These are phyloP conservation scores for Ophiostoma triangulosporum DNA, from an alignment of 2,329 filamentous ascomycete species.

Conservation along the genomic window DNA sequence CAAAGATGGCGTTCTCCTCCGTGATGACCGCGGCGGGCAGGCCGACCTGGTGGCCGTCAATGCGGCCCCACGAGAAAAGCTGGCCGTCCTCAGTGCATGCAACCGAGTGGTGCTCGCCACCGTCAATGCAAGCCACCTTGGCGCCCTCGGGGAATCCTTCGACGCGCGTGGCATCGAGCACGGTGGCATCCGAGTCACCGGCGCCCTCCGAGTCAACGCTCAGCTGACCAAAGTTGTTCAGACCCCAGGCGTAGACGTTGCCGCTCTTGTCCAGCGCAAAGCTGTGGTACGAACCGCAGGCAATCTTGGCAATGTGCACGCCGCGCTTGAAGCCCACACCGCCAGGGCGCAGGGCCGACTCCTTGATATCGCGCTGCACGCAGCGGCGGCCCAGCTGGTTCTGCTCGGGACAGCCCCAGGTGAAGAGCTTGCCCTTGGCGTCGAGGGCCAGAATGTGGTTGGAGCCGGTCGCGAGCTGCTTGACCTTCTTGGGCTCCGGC, in stretches of 20 bases:
- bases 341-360: slow-evolving; percentile 22
- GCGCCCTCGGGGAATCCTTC: slow-evolving; percentile 43
- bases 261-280: slow-evolving; percentile 63
- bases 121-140: slow-evolving; percentile 54
- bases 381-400: slow-evolving; percentile 46
- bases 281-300: slow-evolving; percentile 63
- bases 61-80: slow-evolving; percentile 47
- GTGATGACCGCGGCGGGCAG: slow-evolving; percentile 38
- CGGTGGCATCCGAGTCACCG: slow-evolving; percentile 55
- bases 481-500: slow-evolving; percentile 51
- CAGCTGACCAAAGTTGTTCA: slow-evolving; percentile 78
- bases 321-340: slow-evolving; percentile 23
- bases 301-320: slow-evolving; percentile 54
- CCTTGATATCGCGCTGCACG: slow-evolving; percentile 38
- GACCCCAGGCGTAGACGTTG: slow-evolving; percentile 66
- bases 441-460: slow-evolving; percentile 61
- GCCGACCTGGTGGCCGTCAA: slow-evolving; percentile 42
- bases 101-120: slow-evolving; percentile 60
- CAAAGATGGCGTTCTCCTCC: slow-evolving; percentile 46
- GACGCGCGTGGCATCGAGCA: slow-evolving; percentile 59
- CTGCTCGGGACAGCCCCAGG: slow-evolving; percentile 63
- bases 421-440: slow-evolving; percentile 47
- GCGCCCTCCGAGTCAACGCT: slow-evolving; percentile 44
- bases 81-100: slow-evolving; percentile 43
- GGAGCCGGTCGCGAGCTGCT: slow-evolving; percentile 48